Evolutionary conservation across 2,329 filamentous ascomycete species (phyloP), one percentile per base, ranked within the genome.

Genomic region (Chrysoporthe austroafricana): DNA sequence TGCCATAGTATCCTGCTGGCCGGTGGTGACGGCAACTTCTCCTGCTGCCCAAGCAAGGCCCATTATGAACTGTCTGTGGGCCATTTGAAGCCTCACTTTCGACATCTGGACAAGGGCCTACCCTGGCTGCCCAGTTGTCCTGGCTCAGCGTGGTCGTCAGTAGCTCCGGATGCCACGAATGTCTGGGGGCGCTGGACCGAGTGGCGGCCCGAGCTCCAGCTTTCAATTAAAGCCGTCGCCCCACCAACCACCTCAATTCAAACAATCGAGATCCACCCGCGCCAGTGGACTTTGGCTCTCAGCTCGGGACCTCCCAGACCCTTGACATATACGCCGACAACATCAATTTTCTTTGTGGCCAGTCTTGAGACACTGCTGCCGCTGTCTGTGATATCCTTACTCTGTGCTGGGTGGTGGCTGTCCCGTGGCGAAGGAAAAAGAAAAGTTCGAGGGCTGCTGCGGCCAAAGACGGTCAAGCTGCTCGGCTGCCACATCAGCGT

Each of bases 211-310:
- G 34, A 57, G 54, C 54, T 57, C 32, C 32, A 39, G 18, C 54
- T 57, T 57, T 57, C 54, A 57, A 57, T 63, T 63, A 32, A 42
- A 43, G 4, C 62, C 50, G 62, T 63, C 62, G 21, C 62, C 62
- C 62, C 62, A 63, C 62, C 62, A 63, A 63, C 62, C 62, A 63
- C 18, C 21, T n/a, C 62, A 57, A 63, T 63, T 63, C 62, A 63
- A 63, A 63, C 62, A 63, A 63, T 56, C 50, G 48, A 44, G 21
- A 26, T 39, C 18, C 57, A 39, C 36, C 57, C 39, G n/a, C 18
- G 50, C 44, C 50, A n/a, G 32, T 32, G 54, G 14, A 14, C 54
- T 54, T 21, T 54, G 50, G 32, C 50, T 14, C 9, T 54, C 50
- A 14, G 50, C 50, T 26, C 11, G 32, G 16, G 21, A 54, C 54